Percentiles rank a stretch among this genome's conserved stretches.
These are phyloP conservation scores for Mrakia gelida DNA, from an alignment of 768 basidiomycete genomes.

Conservation along the genomic window DNA sequence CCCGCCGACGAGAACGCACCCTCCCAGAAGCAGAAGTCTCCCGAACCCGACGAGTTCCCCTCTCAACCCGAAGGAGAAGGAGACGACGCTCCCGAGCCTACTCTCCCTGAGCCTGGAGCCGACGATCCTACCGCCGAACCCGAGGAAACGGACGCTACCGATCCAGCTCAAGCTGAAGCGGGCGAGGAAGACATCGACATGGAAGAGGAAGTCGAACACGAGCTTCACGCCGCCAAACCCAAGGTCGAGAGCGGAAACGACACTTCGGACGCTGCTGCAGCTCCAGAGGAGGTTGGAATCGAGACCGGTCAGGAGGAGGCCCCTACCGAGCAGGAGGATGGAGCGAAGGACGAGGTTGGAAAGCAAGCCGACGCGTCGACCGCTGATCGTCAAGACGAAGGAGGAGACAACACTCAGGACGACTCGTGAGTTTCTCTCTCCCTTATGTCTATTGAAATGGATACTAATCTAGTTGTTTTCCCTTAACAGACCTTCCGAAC, in stretches of 20 bases:
- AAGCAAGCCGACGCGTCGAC: slow-evolving; percentile 29
- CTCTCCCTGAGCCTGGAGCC: slow-evolving; percentile 11
- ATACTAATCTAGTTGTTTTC: neutral
- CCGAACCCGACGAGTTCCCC: slow-evolving; percentile 27
- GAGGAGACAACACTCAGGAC: slow-evolving; percentile 30
- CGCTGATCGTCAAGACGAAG: slow-evolving; percentile 26
- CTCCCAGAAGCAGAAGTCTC: slow-evolving; percentile 28
- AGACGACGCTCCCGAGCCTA: slow-evolving; percentile 14
- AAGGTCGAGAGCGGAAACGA: slow-evolving; percentile 34
- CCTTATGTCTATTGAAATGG: too few species aligned
- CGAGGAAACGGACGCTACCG: slow-evolving; percentile 39
- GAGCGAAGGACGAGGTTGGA: slow-evolving; percentile 31
- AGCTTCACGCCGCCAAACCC: slow-evolving; percentile 29
- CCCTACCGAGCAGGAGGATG: slow-evolving; percentile 30
- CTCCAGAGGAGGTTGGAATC: slow-evolving; percentile 35
- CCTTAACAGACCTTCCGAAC: slow-evolving; percentile 14
- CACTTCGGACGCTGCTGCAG: slow-evolving; percentile 30
- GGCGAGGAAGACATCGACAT: slow-evolving; percentile 47
- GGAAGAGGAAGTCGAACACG: slow-evolving; percentile 41
- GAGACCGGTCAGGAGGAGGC: slow-evolving; percentile 33
- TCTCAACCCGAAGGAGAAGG: slow-evolving; percentile 13
- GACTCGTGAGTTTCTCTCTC: slow-evolving; percentile 17
- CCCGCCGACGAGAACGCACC: slow-evolving; percentile 5
- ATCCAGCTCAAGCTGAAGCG: slow-evolving; percentile 40
- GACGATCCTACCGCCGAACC: slow-evolving; percentile 26